Conservation (phyloP, 371 early-diverging fungal species). For the Rhizopus stolonifer region DNA sequence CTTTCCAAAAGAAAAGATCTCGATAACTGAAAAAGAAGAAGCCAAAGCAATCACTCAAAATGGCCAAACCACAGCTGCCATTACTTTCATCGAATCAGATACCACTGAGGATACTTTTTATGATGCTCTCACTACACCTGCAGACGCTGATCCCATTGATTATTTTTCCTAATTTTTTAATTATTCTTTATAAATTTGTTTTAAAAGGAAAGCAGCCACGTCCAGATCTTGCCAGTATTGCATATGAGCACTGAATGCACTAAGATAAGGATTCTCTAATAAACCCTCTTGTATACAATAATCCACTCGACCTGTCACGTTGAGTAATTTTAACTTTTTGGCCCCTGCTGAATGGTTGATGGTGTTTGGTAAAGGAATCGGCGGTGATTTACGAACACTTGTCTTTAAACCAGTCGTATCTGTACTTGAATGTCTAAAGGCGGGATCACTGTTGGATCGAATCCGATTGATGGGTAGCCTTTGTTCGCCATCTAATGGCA, state of each 20-base stretch:
- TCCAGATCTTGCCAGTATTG: constrained; percentile 81
- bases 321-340: constrained; percentile 55
- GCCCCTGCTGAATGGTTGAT: constrained; percentile 37
- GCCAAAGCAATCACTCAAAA: constrained; percentile 39
- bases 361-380: constrained; percentile 21
- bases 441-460: constrained; percentile 37
- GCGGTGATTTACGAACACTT: constrained; percentile 21
- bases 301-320: constrained; percentile 73
- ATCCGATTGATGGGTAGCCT: constrained; percentile 21
- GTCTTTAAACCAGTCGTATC: constrained; percentile 10
- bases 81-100: constrained; percentile 23
- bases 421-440: constrained; percentile 1
- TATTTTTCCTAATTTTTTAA: neutral
- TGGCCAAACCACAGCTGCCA: constrained; percentile 33
- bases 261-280: constrained; percentile 77
- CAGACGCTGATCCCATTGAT: neutral
- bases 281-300: constrained; percentile 78
- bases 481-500: constrained; percentile 8
- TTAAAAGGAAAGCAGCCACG: constrained; percentile 61
- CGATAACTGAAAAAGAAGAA: constrained; percentile 17
- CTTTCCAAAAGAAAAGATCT: constrained; percentile 48
- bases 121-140: neutral
- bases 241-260: constrained; percentile 74
- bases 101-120: neutral
- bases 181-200: constrained; percentile 39